Evolutionary conservation across 306 rosid genomes (phyloP), one percentile per base, ranked within the genome.

Genomic region (Fagus sylvatica): DNA sequence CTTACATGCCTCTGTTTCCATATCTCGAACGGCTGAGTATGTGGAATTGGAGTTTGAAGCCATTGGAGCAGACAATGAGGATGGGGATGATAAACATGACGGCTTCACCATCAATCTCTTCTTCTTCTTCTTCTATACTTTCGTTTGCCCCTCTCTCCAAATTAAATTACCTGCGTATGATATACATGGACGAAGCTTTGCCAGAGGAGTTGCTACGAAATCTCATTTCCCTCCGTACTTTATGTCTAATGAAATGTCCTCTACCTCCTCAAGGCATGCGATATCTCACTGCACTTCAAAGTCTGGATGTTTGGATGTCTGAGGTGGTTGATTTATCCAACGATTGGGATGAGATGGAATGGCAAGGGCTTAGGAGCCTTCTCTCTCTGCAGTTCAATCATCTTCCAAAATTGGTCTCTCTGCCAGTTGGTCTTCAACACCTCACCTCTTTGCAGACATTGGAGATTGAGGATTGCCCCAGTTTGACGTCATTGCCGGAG

Each of bases 301-400:
- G 5, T 0, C 65, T 77, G 16, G 0, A 2, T 4, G 37, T 77
- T 60, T 0, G 0, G 0, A 0, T 0, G 4, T 69, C 1, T n/a
- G 48, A 69, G 30, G 15, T 77, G 33, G 43, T 8, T 41, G 43
- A 41, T 41, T 41, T 41, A 41, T 41, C 43, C 43, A 41, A 41
- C 7, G 76, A 61, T 4, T 71, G 48, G 16, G 11, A 56, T 57
- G 75, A 77, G 43, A 57, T 57, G 5, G 12, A 7, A 57, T 22
- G 64, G 64, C 34, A 22, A 22, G 36, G 5, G 2, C 64, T 57
- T 2, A 1, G 2, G 2, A 57, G 12, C 33, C 65, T 57, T 17
- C 3, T 19, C 34, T 56, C 15, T 6, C 41, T 69, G 61, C 0
- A 0, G 0, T 16, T 77, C 0, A 0, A 0, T 0, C 0, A 0